Evolutionary conservation across 2,329 filamentous ascomycete genomes (phyloP).

Genomic region (Fusarium irregulare): DNA sequence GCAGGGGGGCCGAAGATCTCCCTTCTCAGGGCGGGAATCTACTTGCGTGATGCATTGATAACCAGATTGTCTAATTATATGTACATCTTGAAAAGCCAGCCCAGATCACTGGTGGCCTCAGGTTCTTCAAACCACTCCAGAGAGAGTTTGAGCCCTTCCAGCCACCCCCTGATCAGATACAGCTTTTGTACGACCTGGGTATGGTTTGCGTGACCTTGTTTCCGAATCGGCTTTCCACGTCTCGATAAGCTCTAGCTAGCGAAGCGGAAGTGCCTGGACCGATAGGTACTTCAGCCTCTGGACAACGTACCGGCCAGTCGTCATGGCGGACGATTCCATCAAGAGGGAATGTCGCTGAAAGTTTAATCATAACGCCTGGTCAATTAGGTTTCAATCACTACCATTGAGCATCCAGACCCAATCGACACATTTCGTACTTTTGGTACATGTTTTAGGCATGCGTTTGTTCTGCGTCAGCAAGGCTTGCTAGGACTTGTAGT

Average conservation of each 20-base stretch:
- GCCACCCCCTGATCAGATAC: conserved; percentile 35
- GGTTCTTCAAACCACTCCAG: not conserved
- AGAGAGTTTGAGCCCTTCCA: conserved; percentile 9
- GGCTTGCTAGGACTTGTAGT: conserved; percentile 21
- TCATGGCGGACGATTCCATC: conserved; percentile 3
- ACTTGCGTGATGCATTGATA: conserved; percentile 14
- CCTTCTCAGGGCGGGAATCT: not conserved
- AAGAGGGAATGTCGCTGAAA: conserved; percentile 29
- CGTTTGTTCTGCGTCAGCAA: conserved; percentile 10
- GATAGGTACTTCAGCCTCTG: conserved; percentile 31
- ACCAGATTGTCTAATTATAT: not conserved
- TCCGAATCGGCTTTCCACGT: conserved; percentile 26
- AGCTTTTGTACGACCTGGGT: conserved; percentile 22
- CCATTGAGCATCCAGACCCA: not conserved
- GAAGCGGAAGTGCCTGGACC: conserved; percentile 30
- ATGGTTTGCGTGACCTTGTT: conserved; percentile 13
- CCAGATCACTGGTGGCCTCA: conserved; percentile 23
- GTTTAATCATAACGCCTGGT: conserved; percentile 12
- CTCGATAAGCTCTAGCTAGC: conserved; percentile 26
- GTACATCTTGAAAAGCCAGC: conserved; percentile 11
- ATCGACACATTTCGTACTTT: not conserved
- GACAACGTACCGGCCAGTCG: conserved; percentile 17
- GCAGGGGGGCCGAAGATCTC: conserved; percentile 5
- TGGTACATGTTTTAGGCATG: not conserved
- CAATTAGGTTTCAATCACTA: not conserved